Conservation (phyloP, 1,284 basidiomycete genomes). For the Ceratobasidium sp. region DNA sequence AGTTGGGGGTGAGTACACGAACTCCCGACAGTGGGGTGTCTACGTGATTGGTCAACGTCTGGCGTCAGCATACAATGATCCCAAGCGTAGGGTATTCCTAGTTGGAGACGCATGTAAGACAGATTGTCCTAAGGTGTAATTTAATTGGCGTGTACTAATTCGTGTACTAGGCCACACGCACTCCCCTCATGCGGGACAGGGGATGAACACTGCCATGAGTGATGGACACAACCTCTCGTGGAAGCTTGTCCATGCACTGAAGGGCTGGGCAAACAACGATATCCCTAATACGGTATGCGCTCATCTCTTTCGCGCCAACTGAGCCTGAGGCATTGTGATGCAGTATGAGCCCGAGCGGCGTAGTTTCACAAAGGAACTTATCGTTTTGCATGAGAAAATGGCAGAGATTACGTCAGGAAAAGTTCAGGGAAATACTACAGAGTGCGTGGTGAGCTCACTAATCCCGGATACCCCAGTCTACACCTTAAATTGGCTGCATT, state of each 20-base stretch:
- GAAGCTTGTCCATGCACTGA: slow-evolving; percentile 81
- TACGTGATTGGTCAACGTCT: slow-evolving; percentile 52
- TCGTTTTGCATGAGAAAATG: too few species aligned
- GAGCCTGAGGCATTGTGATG: not conserved
- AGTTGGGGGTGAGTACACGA: too few species aligned
- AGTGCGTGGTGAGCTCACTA: too few species aligned
- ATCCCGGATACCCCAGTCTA: too few species aligned
- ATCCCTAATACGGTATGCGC: slow-evolving; percentile 75
- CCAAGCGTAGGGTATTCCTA: slow-evolving; percentile 58
- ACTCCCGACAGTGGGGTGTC: slow-evolving; percentile 83
- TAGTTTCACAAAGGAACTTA: not conserved
- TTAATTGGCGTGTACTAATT: not conserved
- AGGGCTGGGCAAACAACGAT: slow-evolving; percentile 71
- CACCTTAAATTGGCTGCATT: too few species aligned
- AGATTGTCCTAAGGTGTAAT: not conserved
- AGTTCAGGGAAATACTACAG: too few species aligned
- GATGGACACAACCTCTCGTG: slow-evolving; percentile 61
- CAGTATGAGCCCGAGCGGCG: slow-evolving; percentile 31
- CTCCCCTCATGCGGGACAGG: slow-evolving; percentile 54
- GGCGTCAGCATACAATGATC: slow-evolving; percentile 51
- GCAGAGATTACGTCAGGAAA: too few species aligned
- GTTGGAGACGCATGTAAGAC: slow-evolving; percentile 52
- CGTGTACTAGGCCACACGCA: slow-evolving; percentile 51
- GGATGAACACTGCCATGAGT: slow-evolving; percentile 54
- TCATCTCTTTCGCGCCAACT: not conserved